Conservation (phyloP, 805 yeast species). For the Tanozyma kutaoensis region DNA sequence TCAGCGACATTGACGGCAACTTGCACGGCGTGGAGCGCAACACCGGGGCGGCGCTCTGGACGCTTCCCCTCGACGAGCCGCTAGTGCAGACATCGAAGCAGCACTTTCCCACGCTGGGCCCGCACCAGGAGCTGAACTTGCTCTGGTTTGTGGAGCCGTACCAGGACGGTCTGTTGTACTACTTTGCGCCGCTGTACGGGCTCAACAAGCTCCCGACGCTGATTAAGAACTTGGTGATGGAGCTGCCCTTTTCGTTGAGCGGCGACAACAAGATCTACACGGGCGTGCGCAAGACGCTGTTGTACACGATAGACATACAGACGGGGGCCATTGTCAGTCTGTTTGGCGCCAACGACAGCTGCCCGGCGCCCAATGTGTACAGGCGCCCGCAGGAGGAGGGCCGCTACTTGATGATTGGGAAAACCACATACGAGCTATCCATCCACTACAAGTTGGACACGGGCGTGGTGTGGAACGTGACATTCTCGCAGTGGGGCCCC, state of each 20-base stretch:
- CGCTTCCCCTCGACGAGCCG: slow-evolving; percentile 52
- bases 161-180: slow-evolving; percentile 73
- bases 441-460: slow-evolving; percentile 65
- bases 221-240: slow-evolving; percentile 60
- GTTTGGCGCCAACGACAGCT: slow-evolving; percentile 37
- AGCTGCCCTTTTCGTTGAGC: slow-evolving; percentile 72
- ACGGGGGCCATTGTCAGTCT: slow-evolving; percentile 64
- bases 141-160: slow-evolving; percentile 89
- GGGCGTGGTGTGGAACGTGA: slow-evolving; percentile 61
- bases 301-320: slow-evolving; percentile 58
- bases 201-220: slow-evolving; percentile 72
- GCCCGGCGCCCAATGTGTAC: slow-evolving; percentile 21
- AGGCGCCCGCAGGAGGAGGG: background rate
- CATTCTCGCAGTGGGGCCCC: slow-evolving; percentile 85
- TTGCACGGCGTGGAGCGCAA: slow-evolving; percentile 67
- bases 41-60: slow-evolving; percentile 70
- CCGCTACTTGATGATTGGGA: slow-evolving; percentile 49
- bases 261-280: slow-evolving; percentile 80
- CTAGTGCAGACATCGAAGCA: slow-evolving; percentile 33
- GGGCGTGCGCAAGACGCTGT: slow-evolving; percentile 65
- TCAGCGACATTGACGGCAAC: slow-evolving; percentile 80
- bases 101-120: slow-evolving; percentile 3
- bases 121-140: slow-evolving; percentile 11
- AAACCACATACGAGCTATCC: slow-evolving; percentile 55
- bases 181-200: slow-evolving; percentile 64